A percentile compares a stretch with the other conserved stretches of the same genome.
phyloP scores from a whole-genome alignment of 768 basidiomycete genomes.

The Tylopilus sp. region DNA sequence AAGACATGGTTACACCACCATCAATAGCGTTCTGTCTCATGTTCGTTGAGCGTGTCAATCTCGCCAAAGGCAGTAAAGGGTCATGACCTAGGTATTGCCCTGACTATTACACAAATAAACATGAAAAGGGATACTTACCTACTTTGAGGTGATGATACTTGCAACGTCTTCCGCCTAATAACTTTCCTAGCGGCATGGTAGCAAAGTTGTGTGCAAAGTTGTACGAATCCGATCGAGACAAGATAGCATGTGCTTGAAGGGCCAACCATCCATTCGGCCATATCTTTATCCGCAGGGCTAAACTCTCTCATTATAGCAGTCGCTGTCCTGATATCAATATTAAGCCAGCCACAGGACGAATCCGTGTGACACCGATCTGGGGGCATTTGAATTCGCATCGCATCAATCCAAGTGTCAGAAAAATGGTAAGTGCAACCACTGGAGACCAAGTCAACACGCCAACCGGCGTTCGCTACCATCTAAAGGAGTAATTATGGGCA shows the following conservation, averaged over 20 bases:
- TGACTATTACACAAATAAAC: not conserved
- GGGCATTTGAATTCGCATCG: slow-evolving; percentile 37
- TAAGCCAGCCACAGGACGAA: too few species aligned
- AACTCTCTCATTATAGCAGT: not conserved
- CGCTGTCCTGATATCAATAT: slow-evolving; percentile 22
- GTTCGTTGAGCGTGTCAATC: not conserved
- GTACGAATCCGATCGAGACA: not conserved
- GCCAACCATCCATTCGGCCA: not conserved
- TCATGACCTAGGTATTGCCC: slow-evolving; percentile 25
- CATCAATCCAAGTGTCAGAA: not conserved
- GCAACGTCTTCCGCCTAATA: slow-evolving; percentile 32
- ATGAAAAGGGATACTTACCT: slow-evolving; percentile 21
- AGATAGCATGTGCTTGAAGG: not conserved
- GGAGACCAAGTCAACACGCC: not conserved
- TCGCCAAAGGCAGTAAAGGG: not conserved
- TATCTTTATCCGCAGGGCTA: not conserved
- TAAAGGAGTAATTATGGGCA: not conserved
- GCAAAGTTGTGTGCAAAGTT: too few species aligned
- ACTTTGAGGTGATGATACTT: slow-evolving; percentile 34
- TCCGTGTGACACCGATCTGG: too few species aligned
- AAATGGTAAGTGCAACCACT: not conserved
- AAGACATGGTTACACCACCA: slow-evolving; percentile 12
- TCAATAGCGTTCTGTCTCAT: slow-evolving; percentile 17
- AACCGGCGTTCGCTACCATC: slow-evolving; percentile 31
- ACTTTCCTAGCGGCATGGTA: not conserved